Base-by-base conservation (phyloP, 164 flowering plant species). In the Tetracentron sinense region DNA sequence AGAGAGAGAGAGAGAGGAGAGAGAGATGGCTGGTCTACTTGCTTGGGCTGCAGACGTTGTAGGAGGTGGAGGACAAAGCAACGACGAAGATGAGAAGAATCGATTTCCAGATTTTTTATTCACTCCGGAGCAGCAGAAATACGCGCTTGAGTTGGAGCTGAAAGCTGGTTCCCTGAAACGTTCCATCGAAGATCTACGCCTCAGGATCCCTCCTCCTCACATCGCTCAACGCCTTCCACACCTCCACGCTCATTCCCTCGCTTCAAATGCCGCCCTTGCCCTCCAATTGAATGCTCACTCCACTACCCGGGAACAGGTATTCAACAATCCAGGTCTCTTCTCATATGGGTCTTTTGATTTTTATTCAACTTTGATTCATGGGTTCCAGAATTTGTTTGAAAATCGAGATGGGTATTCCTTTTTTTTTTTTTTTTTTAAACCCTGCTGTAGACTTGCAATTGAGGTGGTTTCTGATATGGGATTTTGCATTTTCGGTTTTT, bases 41-140 rank as follows among this genome's bases (percentile, higher is more conserved):
- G 96, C 98, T n/a, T 93, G 98, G 97, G 97, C 97, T 21, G 96
- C 96, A n/a, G 96, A 87, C 59, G 96, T 86, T 2, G 97, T 88
- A 0, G 86, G 85, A 50, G 79, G 81, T 12, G 78, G 79, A 20
- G 85, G 77, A 10, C 72, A 72, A 1, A 57, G 62, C 58, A 60
- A 67, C 69, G 81, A 73, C 7, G 83, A 78, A 7, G 80, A 72
- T 16, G 72, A 67, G 16, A 48, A 31, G 23, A 47, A 53, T 35
- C 49, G 58, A 29, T 60, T 67, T 53, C 42, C 73, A 0, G 27
- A 22, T 15, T 64, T 86, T 3, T 50, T 83, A 0, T 88, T 88
- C 80, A 78, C 85, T 19, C 74, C 82, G 0, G 96, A 93, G 31
- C 96, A 93, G 69, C 86, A 72, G 30, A 61, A 66, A 20, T 89